Percentiles rank a stretch among this genome's conserved stretches.
Conservation (phyloP, 495 filamentous ascomycete species). For the Neurospora terricola region DNA sequence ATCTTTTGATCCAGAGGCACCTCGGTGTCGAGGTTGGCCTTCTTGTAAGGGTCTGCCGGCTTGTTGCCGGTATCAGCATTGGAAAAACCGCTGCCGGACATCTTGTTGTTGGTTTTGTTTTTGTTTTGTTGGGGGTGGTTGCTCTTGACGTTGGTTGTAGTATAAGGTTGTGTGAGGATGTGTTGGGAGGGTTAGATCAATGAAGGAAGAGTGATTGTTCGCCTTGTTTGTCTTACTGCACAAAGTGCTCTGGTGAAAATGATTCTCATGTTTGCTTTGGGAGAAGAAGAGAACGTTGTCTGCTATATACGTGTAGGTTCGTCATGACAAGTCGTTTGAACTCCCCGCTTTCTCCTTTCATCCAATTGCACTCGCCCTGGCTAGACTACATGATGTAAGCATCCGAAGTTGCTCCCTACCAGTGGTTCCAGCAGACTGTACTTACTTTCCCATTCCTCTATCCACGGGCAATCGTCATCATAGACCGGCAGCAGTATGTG, state of each 20-base stretch:
- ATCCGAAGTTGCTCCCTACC: neutral
- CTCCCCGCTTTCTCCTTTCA: neutral
- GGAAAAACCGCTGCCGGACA: slow-evolving; percentile 30
- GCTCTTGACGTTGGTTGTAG: neutral
- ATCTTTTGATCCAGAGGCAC: slow-evolving; percentile 65
- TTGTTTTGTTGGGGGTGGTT: neutral
- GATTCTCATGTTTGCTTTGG: neutral
- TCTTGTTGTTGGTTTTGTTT: slow-evolving; percentile 6
- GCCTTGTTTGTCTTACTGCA: neutral
- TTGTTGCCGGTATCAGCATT: slow-evolving; percentile 50
- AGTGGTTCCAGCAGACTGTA: neutral
- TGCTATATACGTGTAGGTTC: neutral
- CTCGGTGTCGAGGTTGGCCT: slow-evolving; percentile 55
- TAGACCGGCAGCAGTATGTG: neutral
- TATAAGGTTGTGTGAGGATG: neutral
- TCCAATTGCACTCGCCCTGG: neutral
- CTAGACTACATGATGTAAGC: neutral
- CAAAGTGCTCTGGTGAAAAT: neutral
- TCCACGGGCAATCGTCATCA: neutral
- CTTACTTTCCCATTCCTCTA: neutral
- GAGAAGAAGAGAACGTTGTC: neutral
- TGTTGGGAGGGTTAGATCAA: neutral
- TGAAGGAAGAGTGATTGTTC: neutral
- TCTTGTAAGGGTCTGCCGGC: slow-evolving; percentile 69
- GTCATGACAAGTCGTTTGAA: neutral